Conservation (phyloP, 768 basidiomycete genomes). For the Scleroderma bovista region DNA sequence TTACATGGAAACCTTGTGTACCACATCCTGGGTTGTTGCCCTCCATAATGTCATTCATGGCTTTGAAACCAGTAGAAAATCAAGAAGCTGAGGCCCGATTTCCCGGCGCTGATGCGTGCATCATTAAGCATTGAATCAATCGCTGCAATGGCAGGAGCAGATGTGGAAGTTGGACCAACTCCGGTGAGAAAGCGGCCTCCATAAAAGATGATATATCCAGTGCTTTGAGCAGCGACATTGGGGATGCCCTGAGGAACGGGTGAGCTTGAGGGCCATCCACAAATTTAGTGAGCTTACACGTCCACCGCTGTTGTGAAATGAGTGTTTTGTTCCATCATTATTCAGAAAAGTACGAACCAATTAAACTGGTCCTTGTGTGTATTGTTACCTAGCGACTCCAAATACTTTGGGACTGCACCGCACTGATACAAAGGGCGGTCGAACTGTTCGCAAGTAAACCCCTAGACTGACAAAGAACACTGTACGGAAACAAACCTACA, state of each 20-base stretch:
- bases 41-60: too few species aligned
- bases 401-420: too few species aligned
- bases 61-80: slow-evolving; percentile 34
- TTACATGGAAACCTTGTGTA: slow-evolving; percentile 60
- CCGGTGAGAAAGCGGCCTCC: slow-evolving; percentile 30
- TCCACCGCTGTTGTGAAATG: slow-evolving; percentile 23
- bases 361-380: slow-evolving; percentile 59
- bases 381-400: slow-evolving; percentile 41
- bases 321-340: slow-evolving; percentile 45
- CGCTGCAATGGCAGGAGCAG: slow-evolving; percentile 59
- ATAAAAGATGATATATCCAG: slow-evolving; percentile 43
- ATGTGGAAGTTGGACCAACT: slow-evolving; percentile 60
- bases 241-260: too few species aligned
- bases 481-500: slow-evolving; percentile 38
- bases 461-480: too few species aligned
- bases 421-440: too few species aligned
- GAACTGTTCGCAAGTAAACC: too few species aligned
- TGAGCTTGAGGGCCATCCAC: too few species aligned
- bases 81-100: slow-evolving; percentile 54
- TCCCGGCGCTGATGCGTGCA: slow-evolving; percentile 40
- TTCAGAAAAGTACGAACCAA: slow-evolving; percentile 31
- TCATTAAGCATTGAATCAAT: slow-evolving; percentile 64
- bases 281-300: neutral
- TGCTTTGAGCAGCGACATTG: slow-evolving; percentile 57
- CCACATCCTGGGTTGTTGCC: too few species aligned